Evolutionary conservation across 352 stramenopile genomes (phyloP), one percentile per base, ranked within the genome.

Genomic region (Globisporangium mamillatum): DNA sequence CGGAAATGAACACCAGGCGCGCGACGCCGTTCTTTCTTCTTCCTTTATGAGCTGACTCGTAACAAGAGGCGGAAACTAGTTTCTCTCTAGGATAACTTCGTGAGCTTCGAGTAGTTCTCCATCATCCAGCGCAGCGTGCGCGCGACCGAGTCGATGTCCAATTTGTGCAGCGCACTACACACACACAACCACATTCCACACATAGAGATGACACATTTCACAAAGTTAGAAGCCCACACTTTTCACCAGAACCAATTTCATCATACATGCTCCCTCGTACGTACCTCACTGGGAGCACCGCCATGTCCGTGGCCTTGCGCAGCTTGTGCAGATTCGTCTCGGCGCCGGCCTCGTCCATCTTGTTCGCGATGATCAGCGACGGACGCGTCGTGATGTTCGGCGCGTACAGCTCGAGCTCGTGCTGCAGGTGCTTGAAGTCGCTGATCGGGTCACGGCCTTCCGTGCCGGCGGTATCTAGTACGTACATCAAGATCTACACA

Each of bases 311-410:
- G 16, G 76, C 76, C 38, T 92, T 75, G 14, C 86, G 79, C 18
- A 96, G 70, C 50, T 86, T 91, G 60, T 86, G 77, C 56, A 96
- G 65, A 61, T 94, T 94, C 59, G 79, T 81, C 74, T 94, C 88
- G n/a, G 88, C 86, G 3, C 86, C 86, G 75, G 59, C 25, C 53
- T 88, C 85, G 75, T 97, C 90, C 86, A 97, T 97, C 67, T 97
- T 97, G 80, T 97, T 97, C 12, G 90, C 90, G 46, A 94, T 75
- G 54, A 97, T 89, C 50, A 97, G 72, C 25, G 89, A 95, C 61
- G 89, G 89, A 4, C 88, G 82, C 57, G 78, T 92, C 44, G 88
- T 94, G 70, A 97, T 94, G 54, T 91, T 81, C 16, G 87, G 88
- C 8, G 87, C 89, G 63, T 96, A 97, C 16, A 96, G 75, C 76